Percentiles rank a stretch among this genome's conserved stretches.
Evolutionary conservation across 2,329 filamentous ascomycete genomes (phyloP).

Genomic region (Plenodomus biglobosus): DNA sequence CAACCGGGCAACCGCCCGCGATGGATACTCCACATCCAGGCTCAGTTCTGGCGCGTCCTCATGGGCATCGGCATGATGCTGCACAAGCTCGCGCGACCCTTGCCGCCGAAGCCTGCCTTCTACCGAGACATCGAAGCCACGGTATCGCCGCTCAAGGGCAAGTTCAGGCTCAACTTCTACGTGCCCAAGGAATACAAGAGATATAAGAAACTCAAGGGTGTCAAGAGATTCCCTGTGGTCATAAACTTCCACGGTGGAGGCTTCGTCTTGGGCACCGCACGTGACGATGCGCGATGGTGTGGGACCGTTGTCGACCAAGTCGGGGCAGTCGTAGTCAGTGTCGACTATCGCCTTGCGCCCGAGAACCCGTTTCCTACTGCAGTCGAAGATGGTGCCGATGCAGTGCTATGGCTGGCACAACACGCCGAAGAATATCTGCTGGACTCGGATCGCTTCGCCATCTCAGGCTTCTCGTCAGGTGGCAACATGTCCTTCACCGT

Average conservation of each 20-base stretch:
- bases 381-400: constrained; percentile 65
- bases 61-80: constrained; percentile 71
- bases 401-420: constrained; percentile 59
- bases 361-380: constrained; percentile 64
- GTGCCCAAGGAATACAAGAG: constrained; percentile 55
- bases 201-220: constrained; percentile 46
- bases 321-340: constrained; percentile 61
- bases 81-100: constrained; percentile 63
- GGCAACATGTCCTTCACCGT: constrained; percentile 65
- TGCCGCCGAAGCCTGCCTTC: constrained; percentile 63
- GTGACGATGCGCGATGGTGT: constrained; percentile 64
- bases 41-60: constrained; percentile 66
- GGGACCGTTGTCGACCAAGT: constrained; percentile 57
- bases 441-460: constrained; percentile 58
- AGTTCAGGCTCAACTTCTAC: constrained; percentile 62
- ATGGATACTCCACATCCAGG: constrained; percentile 64
- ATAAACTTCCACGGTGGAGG: constrained; percentile 68
- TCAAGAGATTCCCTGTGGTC: constrained; percentile 57
- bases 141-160: constrained; percentile 48
- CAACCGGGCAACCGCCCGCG: constrained; percentile 47
- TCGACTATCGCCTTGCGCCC: constrained; percentile 63
- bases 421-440: constrained; percentile 60
- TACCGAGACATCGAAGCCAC: constrained; percentile 57
- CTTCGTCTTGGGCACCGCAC: constrained; percentile 61
- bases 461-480: constrained; percentile 65